These are phyloP conservation scores for Leucosporidium yakuticum DNA, from an alignment of 768 basidiomycete genomes.

Conservation along the genomic window DNA sequence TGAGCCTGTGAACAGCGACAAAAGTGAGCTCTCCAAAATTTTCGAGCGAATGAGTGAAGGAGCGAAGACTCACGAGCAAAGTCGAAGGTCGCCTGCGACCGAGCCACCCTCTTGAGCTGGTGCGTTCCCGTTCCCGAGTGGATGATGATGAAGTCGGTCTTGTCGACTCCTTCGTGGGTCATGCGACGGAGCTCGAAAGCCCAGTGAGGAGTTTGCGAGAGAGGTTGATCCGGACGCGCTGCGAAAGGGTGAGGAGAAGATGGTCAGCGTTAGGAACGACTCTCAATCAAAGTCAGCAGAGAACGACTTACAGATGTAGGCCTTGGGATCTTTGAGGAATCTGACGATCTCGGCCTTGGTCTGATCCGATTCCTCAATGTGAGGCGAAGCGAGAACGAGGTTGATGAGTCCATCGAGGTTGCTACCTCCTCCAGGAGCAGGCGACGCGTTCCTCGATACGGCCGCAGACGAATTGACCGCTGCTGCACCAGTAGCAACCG, in stretches of 20 bases:
- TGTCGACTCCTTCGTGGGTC: constrained; percentile 21
- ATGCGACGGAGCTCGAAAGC: constrained; percentile 25
- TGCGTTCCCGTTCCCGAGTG: constrained; percentile 12
- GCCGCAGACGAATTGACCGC: neutral
- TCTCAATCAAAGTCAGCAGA: neutral
- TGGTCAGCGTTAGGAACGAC: neutral
- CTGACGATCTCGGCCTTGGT: constrained; percentile 27
- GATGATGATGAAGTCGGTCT: constrained; percentile 32
- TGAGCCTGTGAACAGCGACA: constrained; percentile 9
- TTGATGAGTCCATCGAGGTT: constrained; percentile 20
- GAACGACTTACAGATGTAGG: constrained; percentile 16
- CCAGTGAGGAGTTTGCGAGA: constrained; percentile 18
- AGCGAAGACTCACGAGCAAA: constrained; percentile 18
- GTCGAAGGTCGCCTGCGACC: constrained; percentile 1
- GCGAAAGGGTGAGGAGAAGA: neutral
- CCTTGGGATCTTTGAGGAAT: constrained; percentile 20
- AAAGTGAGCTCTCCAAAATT: too few species aligned
- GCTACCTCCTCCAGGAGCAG: neutral
- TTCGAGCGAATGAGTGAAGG: too few species aligned
- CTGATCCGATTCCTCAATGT: constrained; percentile 15
- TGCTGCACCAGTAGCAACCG: neutral
- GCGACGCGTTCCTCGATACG: constrained; percentile 14
- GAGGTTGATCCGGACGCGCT: constrained; percentile 2
- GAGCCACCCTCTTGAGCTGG: constrained; percentile 16
- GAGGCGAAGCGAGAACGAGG: constrained; percentile 13